Conservation (phyloP, 495 filamentous ascomycete species). For the Venustampulla echinocandica region DNA sequence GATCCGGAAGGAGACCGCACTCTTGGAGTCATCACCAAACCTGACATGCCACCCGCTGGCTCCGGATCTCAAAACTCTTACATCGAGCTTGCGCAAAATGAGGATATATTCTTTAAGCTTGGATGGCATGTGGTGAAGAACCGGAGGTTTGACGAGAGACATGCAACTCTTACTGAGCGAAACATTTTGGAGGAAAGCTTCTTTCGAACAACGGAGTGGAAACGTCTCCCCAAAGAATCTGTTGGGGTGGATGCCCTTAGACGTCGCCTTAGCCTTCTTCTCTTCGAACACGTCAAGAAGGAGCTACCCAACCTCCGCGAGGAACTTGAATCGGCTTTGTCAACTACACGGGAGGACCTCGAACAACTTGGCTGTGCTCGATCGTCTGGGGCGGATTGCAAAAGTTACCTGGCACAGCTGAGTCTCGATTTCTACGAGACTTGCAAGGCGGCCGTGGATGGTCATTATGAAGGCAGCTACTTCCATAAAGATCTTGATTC, state of each 20-base stretch:
- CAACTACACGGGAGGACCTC: not conserved
- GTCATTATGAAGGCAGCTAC: constrained; percentile 25
- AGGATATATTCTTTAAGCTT: constrained; percentile 50
- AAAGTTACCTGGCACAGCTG: constrained; percentile 23
- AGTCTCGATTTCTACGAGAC: constrained; percentile 23
- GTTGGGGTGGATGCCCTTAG: constrained; percentile 33
- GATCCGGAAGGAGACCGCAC: constrained; percentile 43
- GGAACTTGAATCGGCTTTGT: constrained; percentile 13
- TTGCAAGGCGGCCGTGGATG: constrained; percentile 26
- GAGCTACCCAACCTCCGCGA: constrained; percentile 28
- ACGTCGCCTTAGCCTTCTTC: constrained; percentile 32
- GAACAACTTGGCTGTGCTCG: constrained; percentile 8
- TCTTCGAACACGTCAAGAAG: constrained; percentile 34
- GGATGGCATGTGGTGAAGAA: constrained; percentile 67
- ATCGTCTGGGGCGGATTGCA: constrained; percentile 16
- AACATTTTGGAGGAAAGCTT: constrained; percentile 34
- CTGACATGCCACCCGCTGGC: constrained; percentile 40
- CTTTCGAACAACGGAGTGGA: constrained; percentile 29
- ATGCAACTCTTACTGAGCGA: constrained; percentile 29
- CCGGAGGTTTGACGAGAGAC: constrained; percentile 36
- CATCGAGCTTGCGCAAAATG: constrained; percentile 48
- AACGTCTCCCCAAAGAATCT: constrained; percentile 13
- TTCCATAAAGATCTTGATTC: constrained; percentile 12
- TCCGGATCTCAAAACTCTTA: constrained; percentile 43
- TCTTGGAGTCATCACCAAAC: constrained; percentile 52